Conservation (phyloP, 352 stramenopile species). For the Phytopythium mirpurense region DNA sequence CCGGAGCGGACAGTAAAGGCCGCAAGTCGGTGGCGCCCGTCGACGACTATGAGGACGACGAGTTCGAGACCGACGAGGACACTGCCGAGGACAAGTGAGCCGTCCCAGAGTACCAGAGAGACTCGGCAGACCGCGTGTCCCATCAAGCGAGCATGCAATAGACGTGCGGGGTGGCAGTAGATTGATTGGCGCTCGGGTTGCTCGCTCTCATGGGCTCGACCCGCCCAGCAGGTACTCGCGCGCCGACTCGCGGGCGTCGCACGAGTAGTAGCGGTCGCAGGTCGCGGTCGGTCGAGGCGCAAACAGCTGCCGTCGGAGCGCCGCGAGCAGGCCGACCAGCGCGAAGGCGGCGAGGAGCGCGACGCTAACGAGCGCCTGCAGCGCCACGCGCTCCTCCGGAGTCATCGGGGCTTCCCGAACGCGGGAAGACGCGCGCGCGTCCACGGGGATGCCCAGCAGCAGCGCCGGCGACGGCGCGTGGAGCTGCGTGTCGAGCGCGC, state of each 20-base stretch:
- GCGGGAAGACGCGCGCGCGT: no score
- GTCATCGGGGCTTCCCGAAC: slow-evolving; percentile 10
- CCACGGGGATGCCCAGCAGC: not conserved
- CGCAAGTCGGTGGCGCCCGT: slow-evolving; percentile 10
- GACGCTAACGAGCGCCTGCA: slow-evolving; percentile 22
- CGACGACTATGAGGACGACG: slow-evolving; percentile 29
- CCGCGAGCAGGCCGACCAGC: slow-evolving; percentile 27
- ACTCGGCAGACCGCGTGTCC: no score
- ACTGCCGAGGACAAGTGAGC: slow-evolving; percentile 19
- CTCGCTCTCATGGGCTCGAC: not conserved
- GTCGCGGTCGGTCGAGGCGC: slow-evolving; percentile 3
- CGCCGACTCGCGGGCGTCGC: slow-evolving; percentile 35
- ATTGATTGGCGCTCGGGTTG: no score
- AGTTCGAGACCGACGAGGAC: slow-evolving; percentile 53
- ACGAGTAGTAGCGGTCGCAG: slow-evolving; percentile 28
- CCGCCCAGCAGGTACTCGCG: slow-evolving; percentile 43
- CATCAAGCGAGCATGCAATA: no score
- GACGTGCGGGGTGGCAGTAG: no score
- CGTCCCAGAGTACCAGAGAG: no score
- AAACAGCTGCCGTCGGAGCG: slow-evolving; percentile 37
- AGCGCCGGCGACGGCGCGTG: not conserved
- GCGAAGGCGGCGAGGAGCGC: slow-evolving; percentile 27
- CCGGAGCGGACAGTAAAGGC: not conserved
- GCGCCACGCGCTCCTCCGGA: slow-evolving; percentile 15
- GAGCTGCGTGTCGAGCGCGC: not conserved